phyloP scores from a whole-genome alignment of 768 basidiomycete genomes.

The Leucogyrophana mollusca region DNA sequence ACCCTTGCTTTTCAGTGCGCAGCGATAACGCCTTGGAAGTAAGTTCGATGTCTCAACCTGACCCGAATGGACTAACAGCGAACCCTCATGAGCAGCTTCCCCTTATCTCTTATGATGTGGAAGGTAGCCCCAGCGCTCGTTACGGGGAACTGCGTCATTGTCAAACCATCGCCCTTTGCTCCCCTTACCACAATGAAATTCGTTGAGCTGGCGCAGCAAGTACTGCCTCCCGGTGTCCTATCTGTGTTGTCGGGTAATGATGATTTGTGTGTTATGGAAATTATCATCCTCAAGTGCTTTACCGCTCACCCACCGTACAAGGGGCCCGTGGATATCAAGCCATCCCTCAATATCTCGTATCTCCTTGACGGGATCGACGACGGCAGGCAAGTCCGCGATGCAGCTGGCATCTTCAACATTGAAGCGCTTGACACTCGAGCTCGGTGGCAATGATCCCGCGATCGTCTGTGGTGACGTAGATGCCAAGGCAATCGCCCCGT shows the following conservation, averaged over 20 bases:
- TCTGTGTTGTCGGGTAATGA: slow-evolving; percentile 8
- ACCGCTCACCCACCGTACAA: not conserved
- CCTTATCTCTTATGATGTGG: too few relatives aligned
- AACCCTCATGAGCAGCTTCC: too few relatives aligned
- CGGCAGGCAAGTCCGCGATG: slow-evolving; percentile 7
- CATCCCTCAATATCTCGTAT: slow-evolving; percentile 8
- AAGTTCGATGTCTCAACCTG: too few relatives aligned
- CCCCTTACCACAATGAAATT: too few relatives aligned
- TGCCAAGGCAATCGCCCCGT: slow-evolving; percentile 6
- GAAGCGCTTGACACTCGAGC: slow-evolving; percentile 10
- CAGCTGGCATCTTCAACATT: slow-evolving; percentile 1
- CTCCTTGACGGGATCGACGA: slow-evolving; percentile 8
- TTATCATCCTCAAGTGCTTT: not conserved
- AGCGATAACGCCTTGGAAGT: too few relatives aligned
- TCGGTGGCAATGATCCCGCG: slow-evolving; percentile 12
- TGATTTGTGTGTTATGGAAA: slow-evolving; percentile 6
- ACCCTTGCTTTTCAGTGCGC: too few relatives aligned
- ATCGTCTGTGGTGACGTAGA: slow-evolving; percentile 10
- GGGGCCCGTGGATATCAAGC: slow-evolving; percentile 7
- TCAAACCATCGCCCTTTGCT: too few relatives aligned
- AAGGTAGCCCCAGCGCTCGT: too few relatives aligned
- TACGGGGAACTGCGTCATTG: too few relatives aligned
- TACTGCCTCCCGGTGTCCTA: slow-evolving; percentile 9
- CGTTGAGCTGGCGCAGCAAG: too few relatives aligned
- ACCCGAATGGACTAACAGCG: too few relatives aligned